A percentile compares a stretch with the other conserved stretches of the same genome.
Conservation (phyloP, 371 early-diverging fungal genomes). For the Haplosporangium sp. region DNA sequence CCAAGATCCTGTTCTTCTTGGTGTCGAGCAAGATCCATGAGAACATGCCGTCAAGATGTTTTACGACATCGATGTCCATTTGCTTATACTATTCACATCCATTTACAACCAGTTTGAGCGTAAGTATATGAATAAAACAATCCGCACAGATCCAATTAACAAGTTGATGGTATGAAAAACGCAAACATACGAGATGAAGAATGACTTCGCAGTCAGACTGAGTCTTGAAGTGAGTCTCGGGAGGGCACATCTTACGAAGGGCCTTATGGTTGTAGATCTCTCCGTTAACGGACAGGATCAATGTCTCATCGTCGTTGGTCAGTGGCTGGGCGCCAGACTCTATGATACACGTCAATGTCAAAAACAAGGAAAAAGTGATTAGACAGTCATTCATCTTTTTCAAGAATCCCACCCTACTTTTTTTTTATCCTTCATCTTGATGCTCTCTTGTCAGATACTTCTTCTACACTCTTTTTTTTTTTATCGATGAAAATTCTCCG, state of each 20-base stretch:
- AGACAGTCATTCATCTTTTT: background rate
- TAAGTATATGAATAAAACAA: background rate
- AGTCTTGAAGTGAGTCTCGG: conserved; percentile 82
- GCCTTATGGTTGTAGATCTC: conserved; percentile 98
- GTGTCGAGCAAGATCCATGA: conserved; percentile 92
- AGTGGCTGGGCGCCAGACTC: conserved; percentile 96
- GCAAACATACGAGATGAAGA: conserved; percentile 82
- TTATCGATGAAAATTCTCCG: background rate
- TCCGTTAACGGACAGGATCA: conserved; percentile 93
- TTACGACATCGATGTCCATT: conserved; percentile 81
- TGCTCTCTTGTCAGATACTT: too few relatives aligned
- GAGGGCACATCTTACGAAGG: conserved; percentile 80
- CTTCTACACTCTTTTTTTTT: background rate
- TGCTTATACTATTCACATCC: conserved; percentile 78
- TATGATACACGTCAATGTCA: conserved; percentile 26
- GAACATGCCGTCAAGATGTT: conserved; percentile 95
- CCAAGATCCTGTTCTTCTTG: conserved; percentile 83
- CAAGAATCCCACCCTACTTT: background rate
- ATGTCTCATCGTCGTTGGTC: conserved; percentile 84
- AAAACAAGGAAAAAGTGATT: background rate
- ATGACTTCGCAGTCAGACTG: conserved; percentile 98
- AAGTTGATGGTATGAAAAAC: background rate
- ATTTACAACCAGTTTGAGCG: background rate
- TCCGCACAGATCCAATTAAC: background rate
- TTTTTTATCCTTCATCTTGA: background rate